These are phyloP conservation scores for Coemansia reversa DNA, from an alignment of 192 early-diverging fungal species.

Conservation along the genomic window DNA sequence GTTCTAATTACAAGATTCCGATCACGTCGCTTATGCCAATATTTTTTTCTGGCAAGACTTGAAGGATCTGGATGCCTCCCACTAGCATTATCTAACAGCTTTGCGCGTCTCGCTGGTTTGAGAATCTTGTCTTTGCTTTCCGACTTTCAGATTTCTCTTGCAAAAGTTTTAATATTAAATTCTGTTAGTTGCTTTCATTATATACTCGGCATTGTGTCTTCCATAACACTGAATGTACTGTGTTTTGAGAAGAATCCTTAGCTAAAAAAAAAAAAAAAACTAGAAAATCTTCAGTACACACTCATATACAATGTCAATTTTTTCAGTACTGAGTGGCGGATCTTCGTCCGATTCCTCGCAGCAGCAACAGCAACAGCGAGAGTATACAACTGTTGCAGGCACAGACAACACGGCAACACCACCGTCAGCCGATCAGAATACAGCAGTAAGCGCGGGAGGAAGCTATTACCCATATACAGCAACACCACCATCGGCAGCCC, in stretches of 20 bases:
- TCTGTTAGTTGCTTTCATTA: too few relatives aligned
- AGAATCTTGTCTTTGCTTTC: too few relatives aligned
- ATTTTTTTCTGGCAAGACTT: too few relatives aligned
- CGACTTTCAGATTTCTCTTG: too few relatives aligned
- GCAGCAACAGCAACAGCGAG: slow-evolving; percentile 34
- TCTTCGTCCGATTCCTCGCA: slow-evolving; percentile 21
- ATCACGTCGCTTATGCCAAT: too few relatives aligned
- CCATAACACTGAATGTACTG: too few relatives aligned
- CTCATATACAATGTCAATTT: slow-evolving; percentile 43
- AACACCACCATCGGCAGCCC: slow-evolving; percentile 6
- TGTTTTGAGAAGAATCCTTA: background rate
- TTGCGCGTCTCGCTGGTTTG: too few relatives aligned
- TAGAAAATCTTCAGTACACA: background rate
- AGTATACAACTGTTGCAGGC: slow-evolving; percentile 1
- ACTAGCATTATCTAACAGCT: too few relatives aligned
- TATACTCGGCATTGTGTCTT: too few relatives aligned
- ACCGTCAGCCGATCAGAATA: background rate
- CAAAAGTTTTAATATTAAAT: too few relatives aligned
- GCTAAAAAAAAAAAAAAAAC: background rate
- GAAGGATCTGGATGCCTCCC: too few relatives aligned
- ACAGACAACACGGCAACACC: slow-evolving; percentile 15
- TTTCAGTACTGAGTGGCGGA: slow-evolving; percentile 43
- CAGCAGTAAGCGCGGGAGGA: slow-evolving; percentile 11
- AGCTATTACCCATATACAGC: slow-evolving; percentile 27
- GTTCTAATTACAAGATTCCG: too few relatives aligned